Percentiles rank a stretch among this genome's conserved stretches.
Evolutionary conservation across 805 yeast genomes (phyloP).

Genomic region (Saccharomycopsis amapae): DNA sequence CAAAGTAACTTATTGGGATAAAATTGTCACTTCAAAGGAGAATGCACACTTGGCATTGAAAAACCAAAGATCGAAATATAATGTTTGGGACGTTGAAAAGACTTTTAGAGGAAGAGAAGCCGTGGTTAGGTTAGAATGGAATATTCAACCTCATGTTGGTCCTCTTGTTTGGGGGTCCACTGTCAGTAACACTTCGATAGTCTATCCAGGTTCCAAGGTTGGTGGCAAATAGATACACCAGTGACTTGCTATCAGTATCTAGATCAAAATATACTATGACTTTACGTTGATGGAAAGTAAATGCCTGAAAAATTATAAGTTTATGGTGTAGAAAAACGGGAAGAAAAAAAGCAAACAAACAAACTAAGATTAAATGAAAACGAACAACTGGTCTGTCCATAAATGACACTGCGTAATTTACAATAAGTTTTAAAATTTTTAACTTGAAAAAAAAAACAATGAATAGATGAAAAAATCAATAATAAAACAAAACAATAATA

Average conservation of each 20-base stretch:
- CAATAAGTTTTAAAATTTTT: neutral
- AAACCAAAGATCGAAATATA: constrained; percentile 62
- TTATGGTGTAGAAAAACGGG: neutral
- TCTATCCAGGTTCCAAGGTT: constrained; percentile 2
- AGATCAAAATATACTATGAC: too few species aligned
- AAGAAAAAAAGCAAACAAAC: neutral
- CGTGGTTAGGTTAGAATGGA: constrained; percentile 71
- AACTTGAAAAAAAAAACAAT: neutral
- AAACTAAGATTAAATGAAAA: too few species aligned
- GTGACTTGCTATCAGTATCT: too few species aligned
- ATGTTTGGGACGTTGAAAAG: constrained; percentile 78
- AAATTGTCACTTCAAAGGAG: constrained; percentile 53
- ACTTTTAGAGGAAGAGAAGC: constrained; percentile 56
- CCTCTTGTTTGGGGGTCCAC: constrained; percentile 64
- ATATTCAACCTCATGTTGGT: constrained; percentile 88
- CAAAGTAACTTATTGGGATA: constrained; percentile 87
- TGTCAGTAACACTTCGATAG: constrained; percentile 8
- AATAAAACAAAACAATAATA: neutral
- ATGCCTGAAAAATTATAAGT: too few species aligned
- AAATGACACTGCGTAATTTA: neutral
- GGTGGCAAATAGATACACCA: neutral
- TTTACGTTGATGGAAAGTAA: too few species aligned
- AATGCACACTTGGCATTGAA: constrained; percentile 50
- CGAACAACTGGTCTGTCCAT: neutral
- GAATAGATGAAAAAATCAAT: neutral